Evolutionary conservation across 768 basidiomycete genomes (phyloP), one percentile per base, ranked within the genome.

Genomic region (Russula sp.): DNA sequence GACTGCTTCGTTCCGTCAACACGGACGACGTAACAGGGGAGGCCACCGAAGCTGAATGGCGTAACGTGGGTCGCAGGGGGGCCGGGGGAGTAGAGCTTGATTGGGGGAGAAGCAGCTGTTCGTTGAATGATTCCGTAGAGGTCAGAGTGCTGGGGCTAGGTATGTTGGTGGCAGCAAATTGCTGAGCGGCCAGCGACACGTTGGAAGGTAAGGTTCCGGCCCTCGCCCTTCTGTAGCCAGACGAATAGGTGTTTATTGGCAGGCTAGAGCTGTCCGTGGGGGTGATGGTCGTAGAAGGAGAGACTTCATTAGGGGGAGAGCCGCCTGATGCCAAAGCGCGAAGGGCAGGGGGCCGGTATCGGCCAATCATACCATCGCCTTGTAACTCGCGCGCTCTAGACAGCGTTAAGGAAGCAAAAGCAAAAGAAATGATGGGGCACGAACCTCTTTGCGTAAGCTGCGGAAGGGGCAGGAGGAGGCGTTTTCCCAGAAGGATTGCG

Each of bases 201-300:
- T 95, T 95, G 68, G 94, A 96, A 76, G 95, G 95, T 70, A 98
- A 83, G 79, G 95, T 98, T 60, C 94, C 96, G 67, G 95, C 96
- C 85, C 94, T 86, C 71, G 93, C 92, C 79, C 94, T 86, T 77
- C 92, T 85, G 73, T 93, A 96, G 64, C 91, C 90, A 58, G 88
- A 80, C 63, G 90, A 88, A 73, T 84, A 90, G 76, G 84, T 88
- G 72, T 86, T 84, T 66, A 86, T 80, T 68, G 89, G 83, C 70
- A 86, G 70, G 63, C 78, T 72, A 66, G 79, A 73, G 69, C 76
- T 76, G 75, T 88, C 86, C 69, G 76, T 79, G 58, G 82, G 77
- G 50, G 83, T 81, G 68, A 63, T 63, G 25, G 80, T 76, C 70
- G 79, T 73, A 70, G 83, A 80, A 70, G 85, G 76, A 64, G 80